A percentile compares a stretch with the other conserved stretches of the same genome.
phyloP scores from a whole-genome alignment of 2,329 filamentous ascomycete species.

The Teratosphaeria destructans region DNA sequence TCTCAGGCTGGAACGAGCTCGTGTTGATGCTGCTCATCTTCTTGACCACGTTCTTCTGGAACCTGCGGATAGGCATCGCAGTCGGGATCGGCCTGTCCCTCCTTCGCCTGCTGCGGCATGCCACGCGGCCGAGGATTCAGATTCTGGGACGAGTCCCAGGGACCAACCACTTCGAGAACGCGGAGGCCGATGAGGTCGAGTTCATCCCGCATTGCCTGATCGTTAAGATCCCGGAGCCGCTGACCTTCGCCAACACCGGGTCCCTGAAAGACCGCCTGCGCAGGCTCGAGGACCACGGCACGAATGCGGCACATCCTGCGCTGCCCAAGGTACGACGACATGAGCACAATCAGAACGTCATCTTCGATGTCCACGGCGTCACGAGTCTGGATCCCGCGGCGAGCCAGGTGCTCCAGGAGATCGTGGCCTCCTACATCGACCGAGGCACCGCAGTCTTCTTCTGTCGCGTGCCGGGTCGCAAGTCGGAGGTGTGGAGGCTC shows the following conservation, averaged over 20 bases:
- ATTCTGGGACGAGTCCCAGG: slow-evolving; percentile 84
- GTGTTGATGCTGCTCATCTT: slow-evolving; percentile 85
- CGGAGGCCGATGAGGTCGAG: slow-evolving; percentile 58
- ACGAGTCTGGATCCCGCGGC: slow-evolving; percentile 89
- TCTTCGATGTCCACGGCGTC: slow-evolving; percentile 97
- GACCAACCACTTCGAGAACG: slow-evolving; percentile 72
- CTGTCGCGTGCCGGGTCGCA: slow-evolving; percentile 42
- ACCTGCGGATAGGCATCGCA: slow-evolving; percentile 83
- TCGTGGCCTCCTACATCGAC: slow-evolving; percentile 69
- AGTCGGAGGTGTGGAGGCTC: slow-evolving; percentile 51
- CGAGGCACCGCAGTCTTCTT: slow-evolving; percentile 71
- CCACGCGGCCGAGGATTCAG: slow-evolving; percentile 86
- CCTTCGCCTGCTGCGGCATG: slow-evolving; percentile 79
- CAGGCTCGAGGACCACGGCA: slow-evolving; percentile 84
- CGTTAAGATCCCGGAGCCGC: slow-evolving; percentile 91
- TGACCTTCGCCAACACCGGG: slow-evolving; percentile 92
- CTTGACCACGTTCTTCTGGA: slow-evolving; percentile 86
- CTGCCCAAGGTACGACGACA: slow-evolving; percentile 65
- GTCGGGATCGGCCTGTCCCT: slow-evolving; percentile 86
- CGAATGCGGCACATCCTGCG: slow-evolving; percentile 65
- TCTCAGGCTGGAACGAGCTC: slow-evolving; percentile 78
- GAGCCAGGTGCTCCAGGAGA: slow-evolving; percentile 82
- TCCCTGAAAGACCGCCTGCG: slow-evolving; percentile 76
- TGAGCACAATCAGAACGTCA: slow-evolving; percentile 82
- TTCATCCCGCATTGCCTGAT: slow-evolving; percentile 88